Evolutionary conservation across 176 grass and related monocot species (phyloP).

Genomic region (Zea mays): Zm-B73-REFERENCE-NAM-5.0 NC_050099.1:15909501-15910000

Average conservation of each 20-base stretch:
- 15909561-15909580: too few species aligned
- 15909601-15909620: too few species aligned
- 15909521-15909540: too few species aligned
- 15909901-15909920: constrained; percentile 1
- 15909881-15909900: constrained; percentile 64
- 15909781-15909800: constrained; percentile 89
- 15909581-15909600: too few species aligned
- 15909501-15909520: too few species aligned
- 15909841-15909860: constrained; percentile 77
- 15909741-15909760: background rate
- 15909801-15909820: constrained; percentile 94
- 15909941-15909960: background rate
- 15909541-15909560: too few species aligned
- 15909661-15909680: too few species aligned
- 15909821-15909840: constrained; percentile 93
- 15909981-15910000: constrained; percentile 35
- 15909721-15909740: constrained; percentile 7
- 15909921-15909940: background rate
- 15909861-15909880: constrained; percentile 55
- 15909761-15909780: constrained; percentile 60
- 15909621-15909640: too few species aligned
- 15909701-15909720: background rate
- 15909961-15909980: constrained; percentile 33
- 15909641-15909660: too few species aligned
- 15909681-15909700: background rate